Evolutionary conservation across 2,329 filamentous ascomycete genomes (phyloP), one percentile per base, ranked within the genome.

Genomic region (Trichocomaceae sp.): DNA sequence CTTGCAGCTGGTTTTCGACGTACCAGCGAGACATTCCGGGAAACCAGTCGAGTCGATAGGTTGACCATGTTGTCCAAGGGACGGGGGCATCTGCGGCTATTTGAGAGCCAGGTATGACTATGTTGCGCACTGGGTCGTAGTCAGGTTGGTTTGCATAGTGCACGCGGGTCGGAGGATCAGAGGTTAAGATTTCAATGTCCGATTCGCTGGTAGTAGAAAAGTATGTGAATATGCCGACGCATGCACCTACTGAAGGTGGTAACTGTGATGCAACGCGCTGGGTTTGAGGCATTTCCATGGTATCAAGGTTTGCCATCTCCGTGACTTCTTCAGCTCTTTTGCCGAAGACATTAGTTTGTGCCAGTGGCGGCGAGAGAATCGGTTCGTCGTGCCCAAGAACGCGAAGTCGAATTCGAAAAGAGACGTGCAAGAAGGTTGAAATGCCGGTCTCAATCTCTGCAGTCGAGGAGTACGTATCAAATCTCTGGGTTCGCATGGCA

Each of bases 121-220:
- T 47, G 44, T 72, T 69, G 1, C 62, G 65, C 31, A 60, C 37
- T 2, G 67, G 62, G 54, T 74, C 68, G 54, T 72, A 74, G 55
- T 73, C 71, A 2, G 73, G 72, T 55, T 75, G 73, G 52, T 74
- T 75, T 15, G 70, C 66, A 47, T 72, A 74, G 33, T 72, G 73
- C 4, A 78, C 70, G 3, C 68, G 70, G 54, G 69, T 65, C 1
- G 63, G 66, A 1, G 74, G 70, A 52, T 79, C 77, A 5, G 68
- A 63, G 1, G 78, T 80, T 10, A 80, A 64, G 56, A 81, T 77
- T 64, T 81, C 78, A 57, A 81, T 76, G 58, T 81, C 78, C 0
- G 74, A 76, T 61, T 81, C 78, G 59, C 76, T 76, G 29, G 59
- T 66, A 48, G 72, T 68, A 41, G 76, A 69, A 56, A 66, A 69